phyloP scores from a whole-genome alignment of 2,329 filamentous ascomycete species.

The Phialocephala sp. region DNA sequence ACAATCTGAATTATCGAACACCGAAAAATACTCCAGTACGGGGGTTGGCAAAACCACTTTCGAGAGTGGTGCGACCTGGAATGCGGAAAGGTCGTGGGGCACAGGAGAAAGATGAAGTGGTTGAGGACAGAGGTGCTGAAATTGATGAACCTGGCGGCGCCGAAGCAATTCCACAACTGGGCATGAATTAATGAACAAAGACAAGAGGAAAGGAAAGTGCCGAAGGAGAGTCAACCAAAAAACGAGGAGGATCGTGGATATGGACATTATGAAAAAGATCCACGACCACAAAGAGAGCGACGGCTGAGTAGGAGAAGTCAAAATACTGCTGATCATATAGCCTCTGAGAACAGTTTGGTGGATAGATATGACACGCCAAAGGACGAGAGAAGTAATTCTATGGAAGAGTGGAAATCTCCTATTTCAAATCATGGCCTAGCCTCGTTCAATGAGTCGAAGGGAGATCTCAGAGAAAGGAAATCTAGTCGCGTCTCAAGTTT shows the following conservation, averaged over 20 bases:
- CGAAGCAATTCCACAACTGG: conserved; percentile 20
- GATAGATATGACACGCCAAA: conserved; percentile 3
- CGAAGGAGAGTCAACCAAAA: background rate
- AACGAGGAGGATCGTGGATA: conserved; percentile 3
- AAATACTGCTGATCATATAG: background rate
- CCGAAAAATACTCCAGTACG: conserved; percentile 12
- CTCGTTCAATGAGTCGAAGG: background rate
- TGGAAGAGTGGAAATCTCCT: conserved; percentile 12
- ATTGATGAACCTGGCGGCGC: conserved; percentile 12
- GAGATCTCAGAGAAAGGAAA: background rate
- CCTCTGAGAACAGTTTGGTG: background rate
- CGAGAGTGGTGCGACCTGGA: conserved; percentile 10
- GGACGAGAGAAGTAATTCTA: conserved; percentile 10
- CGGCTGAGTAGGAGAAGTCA: background rate
- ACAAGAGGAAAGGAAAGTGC: conserved; percentile 10
- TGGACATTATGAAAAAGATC: conserved; percentile 10
- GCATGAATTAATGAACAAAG: conserved; percentile 20
- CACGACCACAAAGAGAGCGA: too few relatives aligned
- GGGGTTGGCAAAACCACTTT: conserved; percentile 13
- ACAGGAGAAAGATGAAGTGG: background rate
- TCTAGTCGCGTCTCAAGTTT: background rate
- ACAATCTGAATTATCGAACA: conserved; percentile 9
- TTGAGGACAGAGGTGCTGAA: conserved; percentile 18
- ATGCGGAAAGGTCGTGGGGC: conserved; percentile 1
- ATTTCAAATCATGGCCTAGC: background rate